Evolutionary conservation across 202 grass and related monocot genomes (phyloP), one percentile per base, ranked within the genome.

Genomic region (Setaria italica): DNA sequence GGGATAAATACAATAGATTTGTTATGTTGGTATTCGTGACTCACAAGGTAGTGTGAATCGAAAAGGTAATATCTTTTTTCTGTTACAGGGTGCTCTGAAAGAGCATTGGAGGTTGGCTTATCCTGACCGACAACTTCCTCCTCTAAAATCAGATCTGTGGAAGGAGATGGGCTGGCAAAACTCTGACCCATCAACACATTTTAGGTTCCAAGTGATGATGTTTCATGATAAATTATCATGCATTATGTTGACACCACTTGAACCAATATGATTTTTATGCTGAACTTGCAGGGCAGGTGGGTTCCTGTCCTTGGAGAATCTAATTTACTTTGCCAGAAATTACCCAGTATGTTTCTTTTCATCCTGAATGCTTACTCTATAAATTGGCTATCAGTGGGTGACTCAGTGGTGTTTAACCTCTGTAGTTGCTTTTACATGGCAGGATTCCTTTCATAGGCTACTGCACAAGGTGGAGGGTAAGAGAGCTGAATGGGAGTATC

Each of bases 141-240:
- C 91, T 82, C 80, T 95, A 42, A 97, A 95, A 85, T 97, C 95
- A 81, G 90, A 95, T 17, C 70, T 90, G 29, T 97, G 95, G 92
- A 93, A 93, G 74, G 92, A 95, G 72, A 96, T 99, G 96, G 96
- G 96, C 9, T 96, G 96, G 96, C 93, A 99, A 85, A 92, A 91
- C 70, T 94, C 79, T 64, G 94, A 97, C 45, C 94, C 91, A 77
- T 73, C 94, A 73, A 92, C 89, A 56, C 87, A 97, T 89, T 92
- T 97, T 85, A 91, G 94, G 94, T 97, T 74, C 13, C 4, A 66
- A 76, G 11, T 41, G n/a, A 75, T 88, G n/a, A 34, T 71, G 19
- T 67, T 83, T 76, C 57, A 82, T 79, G 70, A 82, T 56, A 46
- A 73, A 37, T 57, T 76, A 69, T 42, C 9, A 58, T 73, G 7